Evolutionary conservation across 176 grass and related monocot genomes (phyloP).

Genomic region (Alloteropsis semialata): DNA sequence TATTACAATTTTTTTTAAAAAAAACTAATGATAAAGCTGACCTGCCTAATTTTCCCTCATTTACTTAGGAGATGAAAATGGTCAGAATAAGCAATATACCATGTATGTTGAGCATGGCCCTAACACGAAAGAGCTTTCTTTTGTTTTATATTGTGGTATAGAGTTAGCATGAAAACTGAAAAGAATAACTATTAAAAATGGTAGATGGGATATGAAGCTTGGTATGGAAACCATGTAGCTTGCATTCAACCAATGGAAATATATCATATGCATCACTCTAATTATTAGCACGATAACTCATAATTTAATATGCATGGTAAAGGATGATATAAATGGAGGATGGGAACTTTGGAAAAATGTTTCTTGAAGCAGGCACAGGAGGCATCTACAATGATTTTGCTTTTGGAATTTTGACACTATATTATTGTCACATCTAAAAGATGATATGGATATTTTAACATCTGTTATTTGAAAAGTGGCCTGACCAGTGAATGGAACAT

Average conservation of each 20-base stretch:
- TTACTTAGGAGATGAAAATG: background rate
- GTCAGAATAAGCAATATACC: background rate
- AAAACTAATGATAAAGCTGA: background rate
- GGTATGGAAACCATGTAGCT: background rate
- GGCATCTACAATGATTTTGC: background rate
- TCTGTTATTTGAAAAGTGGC: background rate
- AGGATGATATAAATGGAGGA: background rate
- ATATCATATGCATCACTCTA: background rate
- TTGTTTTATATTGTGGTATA: background rate
- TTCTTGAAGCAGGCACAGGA: background rate
- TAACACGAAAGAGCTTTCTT: background rate
- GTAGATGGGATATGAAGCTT: background rate
- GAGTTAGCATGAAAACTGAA: background rate
- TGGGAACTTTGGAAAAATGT: background rate
- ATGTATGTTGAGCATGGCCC: background rate
- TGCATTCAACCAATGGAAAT: background rate
- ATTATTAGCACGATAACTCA: background rate
- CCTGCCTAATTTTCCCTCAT: background rate
- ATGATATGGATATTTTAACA: background rate
- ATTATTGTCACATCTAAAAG: background rate
- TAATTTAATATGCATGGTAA: background rate
- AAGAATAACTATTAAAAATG: background rate
- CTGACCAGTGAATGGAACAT: background rate
- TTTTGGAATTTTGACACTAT: background rate
- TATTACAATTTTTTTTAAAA: background rate